phyloP scores from a whole-genome alignment of 176 grass and related monocot species.

The Eragrostis nindensis region DNA sequence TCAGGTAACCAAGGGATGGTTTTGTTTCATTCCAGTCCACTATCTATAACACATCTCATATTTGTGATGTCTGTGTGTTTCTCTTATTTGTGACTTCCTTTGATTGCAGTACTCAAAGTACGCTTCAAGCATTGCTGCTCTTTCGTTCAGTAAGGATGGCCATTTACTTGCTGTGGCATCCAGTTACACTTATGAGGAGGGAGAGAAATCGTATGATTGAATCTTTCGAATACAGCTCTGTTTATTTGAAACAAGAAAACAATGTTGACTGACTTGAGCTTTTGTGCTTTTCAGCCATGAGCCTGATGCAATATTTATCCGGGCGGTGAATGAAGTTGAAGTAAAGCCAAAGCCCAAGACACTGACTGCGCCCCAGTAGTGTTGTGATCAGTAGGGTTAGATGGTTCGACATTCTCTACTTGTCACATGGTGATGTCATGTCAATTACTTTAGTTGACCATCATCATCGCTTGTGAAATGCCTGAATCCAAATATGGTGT shows the following conservation, averaged over 20 bases:
- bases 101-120: conserved; percentile 89
- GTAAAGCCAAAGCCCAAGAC: conserved; percentile 97
- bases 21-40: background rate
- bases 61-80: background rate
- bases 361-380: conserved; percentile 59
- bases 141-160: conserved; percentile 96
- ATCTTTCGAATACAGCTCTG: background rate
- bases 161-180: conserved; percentile 92
- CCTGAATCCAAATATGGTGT: background rate
- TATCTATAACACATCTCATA: background rate
- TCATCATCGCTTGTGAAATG: background rate
- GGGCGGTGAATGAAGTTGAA: conserved; percentile 88
- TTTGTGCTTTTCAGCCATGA: conserved; percentile 71
- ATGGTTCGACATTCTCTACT: conserved; percentile 1
- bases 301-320: conserved; percentile 84
- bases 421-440: conserved; percentile 18
- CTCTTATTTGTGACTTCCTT: background rate
- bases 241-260: background rate
- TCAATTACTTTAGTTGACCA: conserved; percentile 50
- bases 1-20: conserved; percentile 60
- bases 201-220: conserved; percentile 78
- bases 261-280: background rate
- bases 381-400: background rate
- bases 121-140: conserved; percentile 78
- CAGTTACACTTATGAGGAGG: conserved; percentile 97